Evolutionary conservation across 2,329 filamentous ascomycete genomes (phyloP), one percentile per base, ranked within the genome.

Genomic region (Cladosporium sp.): DNA sequence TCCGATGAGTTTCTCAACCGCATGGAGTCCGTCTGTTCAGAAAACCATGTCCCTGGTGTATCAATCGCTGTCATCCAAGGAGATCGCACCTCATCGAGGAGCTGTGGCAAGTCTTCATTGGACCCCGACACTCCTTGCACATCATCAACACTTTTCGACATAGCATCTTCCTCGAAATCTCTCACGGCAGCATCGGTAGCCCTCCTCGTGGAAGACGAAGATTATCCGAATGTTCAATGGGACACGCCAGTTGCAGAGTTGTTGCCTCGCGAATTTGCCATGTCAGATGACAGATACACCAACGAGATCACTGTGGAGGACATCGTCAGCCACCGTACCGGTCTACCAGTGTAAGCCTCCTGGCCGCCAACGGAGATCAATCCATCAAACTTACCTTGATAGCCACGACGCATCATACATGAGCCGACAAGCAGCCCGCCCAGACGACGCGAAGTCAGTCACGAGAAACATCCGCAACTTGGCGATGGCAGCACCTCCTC

Each of bases 81-180:
- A 2, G 65, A 75, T 13, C 55, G 70, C 4, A 71, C 68, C 7
- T 73, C 53, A 37, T 52, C 65, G 56, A 54, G 74, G 73, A 68
- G 70, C n/a, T 67, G 71, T 54, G 63, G 74, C 54, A 53, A 72
- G 57, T 59, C 68, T 45, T 52, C 54, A n/a, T 61, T 70, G 4
- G 64, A 72, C 4, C 59, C 49, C 2, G 64, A 62, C 4, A 69
- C 64, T 0, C 62, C 67, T 0, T 71, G 72, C 7, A 76, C 69
- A 0, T 60, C 73, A 1, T 66, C 75, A 24, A 82, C 79, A 0
- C 67, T 83, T 2, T 83, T 78, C 65, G 79, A 77, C 52, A 71
- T 70, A 2, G 81, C 73, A 2, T 81, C 78, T 37, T 80, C 73
- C 1, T 80, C 78, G 17, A 84, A 84, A 60, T 75, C 78, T 2